Evolutionary conservation across 2,329 filamentous ascomycete genomes (phyloP), one percentile per base, ranked within the genome.

Genomic region (Helicocarpus griseus): DNA sequence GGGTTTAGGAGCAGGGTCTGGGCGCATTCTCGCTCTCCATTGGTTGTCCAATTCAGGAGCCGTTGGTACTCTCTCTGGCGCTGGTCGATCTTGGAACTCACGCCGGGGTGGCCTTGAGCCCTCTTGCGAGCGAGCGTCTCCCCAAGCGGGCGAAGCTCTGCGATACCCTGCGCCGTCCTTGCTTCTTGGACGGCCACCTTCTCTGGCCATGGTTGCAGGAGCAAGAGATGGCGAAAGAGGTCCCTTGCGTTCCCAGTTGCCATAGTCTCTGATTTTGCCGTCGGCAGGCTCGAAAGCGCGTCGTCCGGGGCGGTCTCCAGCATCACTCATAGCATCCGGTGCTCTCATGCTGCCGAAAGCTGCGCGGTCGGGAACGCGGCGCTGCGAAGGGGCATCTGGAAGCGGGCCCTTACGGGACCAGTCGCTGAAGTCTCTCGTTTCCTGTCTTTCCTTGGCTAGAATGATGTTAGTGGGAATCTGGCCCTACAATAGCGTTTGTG

Each of bases 391-490:
- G 28, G 86, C 72, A 60, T 89, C 86, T 56, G 87, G 83, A 50
- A 95, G 80, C 57, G 91, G 91, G 11, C 93, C 93, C 72, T 90
- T 93, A 67, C 93, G 87, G 62, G 86, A 87, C 91, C 93, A 97
- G 72, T 93, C 88, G 60, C 81, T 82, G 61, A 96, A 79, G 61
- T 95, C 89, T 62, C 90, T 86, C 56, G 78, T 79, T 55, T 95
- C 89, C 56, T 80, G 80, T 63, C 89, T 82, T 51, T 93, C 89
- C 76, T 95, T 95, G 67, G 90, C 90, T 96, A 62, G 49, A 60
- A 14, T 41, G 8, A 6, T 40, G 47, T 49, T 40, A 49, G 47
- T 31, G 9, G 24, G n/a, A 22, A 17, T 38, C 6, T 35, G 19
- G 5, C 13, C 36, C 0, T 36, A 38, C 29, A 24, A 7, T 13